phyloP scores from a whole-genome alignment of 1,139 yeast species.

The Meyerozyma carpophila region DNA sequence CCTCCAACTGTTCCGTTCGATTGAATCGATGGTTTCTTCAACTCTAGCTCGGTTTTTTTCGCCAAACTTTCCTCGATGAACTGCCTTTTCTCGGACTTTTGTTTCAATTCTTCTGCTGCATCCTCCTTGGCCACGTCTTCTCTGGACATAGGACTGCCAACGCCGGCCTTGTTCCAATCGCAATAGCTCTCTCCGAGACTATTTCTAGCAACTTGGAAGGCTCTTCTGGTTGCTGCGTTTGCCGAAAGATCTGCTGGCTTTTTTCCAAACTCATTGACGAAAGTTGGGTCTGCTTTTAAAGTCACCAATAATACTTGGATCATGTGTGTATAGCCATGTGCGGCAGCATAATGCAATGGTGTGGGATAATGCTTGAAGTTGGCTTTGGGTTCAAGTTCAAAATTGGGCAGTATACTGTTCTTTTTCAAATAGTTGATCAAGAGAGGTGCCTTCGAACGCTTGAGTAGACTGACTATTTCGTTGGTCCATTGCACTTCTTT shows the following conservation, averaged over 20 bases:
- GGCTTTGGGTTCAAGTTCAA: constrained; percentile 48
- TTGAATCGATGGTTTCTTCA: constrained; percentile 28
- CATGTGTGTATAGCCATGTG: constrained; percentile 63
- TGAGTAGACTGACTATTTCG: constrained; percentile 56
- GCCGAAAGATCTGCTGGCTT: constrained; percentile 51
- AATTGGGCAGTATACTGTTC: constrained; percentile 47
- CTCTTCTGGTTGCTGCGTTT: constrained; percentile 38
- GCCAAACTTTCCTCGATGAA: constrained; percentile 37
- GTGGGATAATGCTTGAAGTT: constrained; percentile 63
- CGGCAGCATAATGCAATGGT: constrained; percentile 71
- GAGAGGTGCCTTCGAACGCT: constrained; percentile 76
- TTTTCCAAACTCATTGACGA: constrained; percentile 47
- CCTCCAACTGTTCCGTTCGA: constrained; percentile 27
- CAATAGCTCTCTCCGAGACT: constrained; percentile 63
- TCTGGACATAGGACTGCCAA: constrained; percentile 59
- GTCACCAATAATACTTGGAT: constrained; percentile 58
- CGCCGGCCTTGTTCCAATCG: constrained; percentile 66
- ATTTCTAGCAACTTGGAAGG: constrained; percentile 66
- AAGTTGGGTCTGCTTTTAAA: constrained; percentile 67
- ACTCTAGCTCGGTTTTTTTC: constrained; percentile 32
- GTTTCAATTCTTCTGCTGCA: constrained; percentile 24
- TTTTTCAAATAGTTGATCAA: constrained; percentile 57
- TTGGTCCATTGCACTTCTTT: constrained; percentile 36
- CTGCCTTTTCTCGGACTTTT: constrained; percentile 32
- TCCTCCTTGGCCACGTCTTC: constrained; percentile 54